phyloP scores from a whole-genome alignment of 805 yeast species.

The Candida ficus region DNA sequence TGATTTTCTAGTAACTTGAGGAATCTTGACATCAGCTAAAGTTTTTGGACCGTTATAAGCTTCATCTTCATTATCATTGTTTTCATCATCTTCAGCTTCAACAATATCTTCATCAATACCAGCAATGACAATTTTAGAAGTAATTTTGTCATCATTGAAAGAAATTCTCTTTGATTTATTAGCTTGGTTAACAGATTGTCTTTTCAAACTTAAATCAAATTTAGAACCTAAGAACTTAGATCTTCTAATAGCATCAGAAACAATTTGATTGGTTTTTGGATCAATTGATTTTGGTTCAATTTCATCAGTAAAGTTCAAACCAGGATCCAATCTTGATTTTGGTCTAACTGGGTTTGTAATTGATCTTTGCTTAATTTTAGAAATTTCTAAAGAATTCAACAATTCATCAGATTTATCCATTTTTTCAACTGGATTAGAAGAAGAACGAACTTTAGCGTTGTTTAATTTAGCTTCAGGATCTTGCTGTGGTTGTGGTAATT shows the following conservation, averaged over 20 bases:
- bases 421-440: slow-evolving; percentile 30
- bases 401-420: slow-evolving; percentile 14
- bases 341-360: slow-evolving; percentile 35
- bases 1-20: slow-evolving; percentile 66
- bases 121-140: slow-evolving; percentile 23
- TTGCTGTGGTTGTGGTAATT: no score
- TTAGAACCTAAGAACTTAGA: slow-evolving; percentile 39
- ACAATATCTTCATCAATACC: slow-evolving; percentile 21
- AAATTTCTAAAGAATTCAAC: slow-evolving; percentile 24
- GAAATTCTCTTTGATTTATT: slow-evolving; percentile 10
- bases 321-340: slow-evolving; percentile 40
- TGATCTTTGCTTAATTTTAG: slow-evolving; percentile 31
- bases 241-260: slow-evolving; percentile 39
- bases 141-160: slow-evolving; percentile 11
- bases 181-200: slow-evolving; percentile 15
- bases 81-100: background rate
- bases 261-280: slow-evolving; percentile 24
- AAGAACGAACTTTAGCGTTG: slow-evolving; percentile 28
- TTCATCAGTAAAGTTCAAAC: slow-evolving; percentile 25
- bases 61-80: background rate
- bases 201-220: slow-evolving; percentile 31
- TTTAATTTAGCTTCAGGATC: slow-evolving; percentile 8
- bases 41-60: slow-evolving; percentile 38
- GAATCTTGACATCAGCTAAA: slow-evolving; percentile 61
- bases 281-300: slow-evolving; percentile 18